Conservation (phyloP, 805 yeast genomes). For the Saturnispora sanitii region DNA sequence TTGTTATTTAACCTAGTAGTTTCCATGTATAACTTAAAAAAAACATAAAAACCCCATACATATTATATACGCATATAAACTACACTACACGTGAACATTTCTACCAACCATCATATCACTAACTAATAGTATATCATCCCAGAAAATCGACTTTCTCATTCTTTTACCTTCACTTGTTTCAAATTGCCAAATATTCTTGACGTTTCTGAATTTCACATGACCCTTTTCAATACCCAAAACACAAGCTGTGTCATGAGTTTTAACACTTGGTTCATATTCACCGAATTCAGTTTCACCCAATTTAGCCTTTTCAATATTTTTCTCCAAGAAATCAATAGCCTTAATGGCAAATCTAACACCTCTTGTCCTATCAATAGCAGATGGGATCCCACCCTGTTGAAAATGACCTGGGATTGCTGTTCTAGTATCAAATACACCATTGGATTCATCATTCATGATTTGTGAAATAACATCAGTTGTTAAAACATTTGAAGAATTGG, state of each 20-base stretch:
- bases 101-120: slow-evolving; percentile 83
- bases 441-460: slow-evolving; percentile 52
- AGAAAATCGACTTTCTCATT: slow-evolving; percentile 82
- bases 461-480: slow-evolving; percentile 62
- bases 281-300: slow-evolving; percentile 22
- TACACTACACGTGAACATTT: slow-evolving; percentile 14
- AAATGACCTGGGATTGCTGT: slow-evolving; percentile 83
- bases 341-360: slow-evolving; percentile 64
- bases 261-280: slow-evolving; percentile 21
- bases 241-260: slow-evolving; percentile 48
- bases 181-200: slow-evolving; percentile 69
- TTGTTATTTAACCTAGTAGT: neutral
- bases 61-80: slow-evolving; percentile 12
- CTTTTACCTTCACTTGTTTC: slow-evolving; percentile 77
- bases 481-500: slow-evolving; percentile 58
- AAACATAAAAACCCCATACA: neutral
- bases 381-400: slow-evolving; percentile 74
- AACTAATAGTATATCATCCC: slow-evolving; percentile 67
- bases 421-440: slow-evolving; percentile 62
- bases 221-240: slow-evolving; percentile 79
- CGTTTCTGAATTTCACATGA: slow-evolving; percentile 62
- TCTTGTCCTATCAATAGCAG: slow-evolving; percentile 67
- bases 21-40: neutral
- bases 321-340: slow-evolving; percentile 62
- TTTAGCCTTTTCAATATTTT: slow-evolving; percentile 16